phyloP scores from a whole-genome alignment of 257 asterid species.

The Cruciata laevipes region DNA sequence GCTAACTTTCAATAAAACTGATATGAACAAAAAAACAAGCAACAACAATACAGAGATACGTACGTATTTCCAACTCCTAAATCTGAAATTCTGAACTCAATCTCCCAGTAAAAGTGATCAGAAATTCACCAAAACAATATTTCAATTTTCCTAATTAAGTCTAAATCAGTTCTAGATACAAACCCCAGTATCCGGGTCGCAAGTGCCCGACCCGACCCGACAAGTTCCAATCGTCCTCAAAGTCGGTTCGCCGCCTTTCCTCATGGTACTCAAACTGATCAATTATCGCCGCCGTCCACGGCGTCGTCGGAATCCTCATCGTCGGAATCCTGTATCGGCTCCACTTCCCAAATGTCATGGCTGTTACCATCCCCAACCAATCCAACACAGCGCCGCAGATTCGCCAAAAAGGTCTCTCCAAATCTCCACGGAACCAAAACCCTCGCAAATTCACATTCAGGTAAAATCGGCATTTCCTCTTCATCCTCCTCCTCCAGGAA shows the following conservation, averaged over 20 bases:
- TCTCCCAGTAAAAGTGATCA: too few species aligned
- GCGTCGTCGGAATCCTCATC: not conserved
- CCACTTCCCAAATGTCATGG: not conserved
- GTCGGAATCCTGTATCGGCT: not conserved
- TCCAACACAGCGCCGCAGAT: not conserved
- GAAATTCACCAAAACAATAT: too few species aligned
- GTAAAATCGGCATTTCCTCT: not conserved
- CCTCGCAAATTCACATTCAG: not conserved
- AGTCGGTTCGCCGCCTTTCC: not conserved
- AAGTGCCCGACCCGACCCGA: too few species aligned
- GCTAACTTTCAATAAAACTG: too few species aligned
- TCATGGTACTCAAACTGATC: not conserved
- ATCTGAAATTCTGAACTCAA: too few species aligned
- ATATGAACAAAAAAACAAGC: too few species aligned
- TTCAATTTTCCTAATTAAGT: too few species aligned
- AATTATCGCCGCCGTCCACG: not conserved
- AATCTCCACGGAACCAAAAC: not conserved
- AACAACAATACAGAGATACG: too few species aligned
- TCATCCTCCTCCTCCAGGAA: not conserved
- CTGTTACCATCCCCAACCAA: not conserved
- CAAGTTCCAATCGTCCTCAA: too few species aligned
- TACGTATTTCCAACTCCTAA: too few species aligned
- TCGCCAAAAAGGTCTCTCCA: not conserved
- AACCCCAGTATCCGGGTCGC: too few species aligned
- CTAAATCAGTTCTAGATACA: too few species aligned